Evolutionary conservation across 2,329 filamentous ascomycete genomes (phyloP), one percentile per base, ranked within the genome.

Genomic region (Beauveria sp.): DNA sequence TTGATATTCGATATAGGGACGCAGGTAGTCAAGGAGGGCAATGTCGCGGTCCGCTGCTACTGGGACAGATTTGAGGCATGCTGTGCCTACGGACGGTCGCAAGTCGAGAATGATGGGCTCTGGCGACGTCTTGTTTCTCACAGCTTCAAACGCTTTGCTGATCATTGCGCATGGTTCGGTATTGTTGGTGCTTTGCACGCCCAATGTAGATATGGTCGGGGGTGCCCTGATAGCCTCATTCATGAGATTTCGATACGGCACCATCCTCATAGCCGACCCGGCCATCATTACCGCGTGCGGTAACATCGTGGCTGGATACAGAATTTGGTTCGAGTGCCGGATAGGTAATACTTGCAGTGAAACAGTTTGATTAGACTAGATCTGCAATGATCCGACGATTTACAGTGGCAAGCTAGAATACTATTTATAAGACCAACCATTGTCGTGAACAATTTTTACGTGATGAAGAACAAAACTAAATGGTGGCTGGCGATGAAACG

Each of bases 1-100:
- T 24, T 68, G 66, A 6, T 61, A 66, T 14, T 52, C n/a, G 1
- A 66, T 5, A 6, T 60, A 66, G 3, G 67, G 66, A 18, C 59
- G 52, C 1, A 68, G 50, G 40, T 66, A 68, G 52, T 66, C 61
- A 7, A 68, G 62, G 14, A 68, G 61, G 14, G 61, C 63, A 12
- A 62, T 10, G 38, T 65, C 58, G 2, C 31, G 50, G 26, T 60
- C 52, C 26, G 60, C 62, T 16, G 64, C 62, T 8, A 65, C 50
- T 8, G 57, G 52, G 7, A 68, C 42, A 1, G 65, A 63, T 5
- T 60, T 62, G 10, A 66, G 20, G 43, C 66, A 68, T n/a, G 45
- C 60, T 50, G 64, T 65, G 9, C 65, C 66, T 3, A 63, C 12
- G 0, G 64, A 67, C 7, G 66, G 67, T 28, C 40, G 48, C 40